A percentile compares a stretch with the other conserved stretches of the same genome.
These are phyloP conservation scores for Trametes hirsuta DNA, from an alignment of 1,284 basidiomycete genomes.

Conservation along the genomic window DNA sequence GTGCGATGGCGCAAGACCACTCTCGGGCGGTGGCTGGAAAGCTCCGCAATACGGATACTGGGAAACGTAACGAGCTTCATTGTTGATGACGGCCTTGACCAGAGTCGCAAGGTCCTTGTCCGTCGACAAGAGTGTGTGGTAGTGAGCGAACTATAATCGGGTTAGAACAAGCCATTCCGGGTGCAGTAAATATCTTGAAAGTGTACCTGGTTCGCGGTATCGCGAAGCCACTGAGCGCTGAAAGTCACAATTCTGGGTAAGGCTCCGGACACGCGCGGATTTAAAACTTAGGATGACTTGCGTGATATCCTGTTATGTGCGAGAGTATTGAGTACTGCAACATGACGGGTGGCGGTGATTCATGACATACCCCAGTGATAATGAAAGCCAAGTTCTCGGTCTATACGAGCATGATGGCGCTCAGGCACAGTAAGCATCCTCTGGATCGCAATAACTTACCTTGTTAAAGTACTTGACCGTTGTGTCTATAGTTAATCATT, in stretches of 20 bases:
- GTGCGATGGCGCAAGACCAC: slow-evolving; percentile 59
- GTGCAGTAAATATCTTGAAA: slow-evolving; percentile 25
- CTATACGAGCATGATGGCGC: slow-evolving; percentile 31
- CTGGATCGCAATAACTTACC: slow-evolving; percentile 37
- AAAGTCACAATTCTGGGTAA: background rate
- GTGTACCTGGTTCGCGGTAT: slow-evolving; percentile 70
- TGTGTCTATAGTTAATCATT: slow-evolving; percentile 50
- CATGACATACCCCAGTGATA: slow-evolving; percentile 63
- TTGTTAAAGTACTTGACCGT: slow-evolving; percentile 73
- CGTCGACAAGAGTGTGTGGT: slow-evolving; percentile 56
- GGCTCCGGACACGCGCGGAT: background rate
- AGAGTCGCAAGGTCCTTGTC: slow-evolving; percentile 64
- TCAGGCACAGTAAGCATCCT: background rate
- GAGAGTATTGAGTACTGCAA: too few relatives aligned
- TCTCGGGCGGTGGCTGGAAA: slow-evolving; percentile 78
- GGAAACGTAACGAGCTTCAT: slow-evolving; percentile 74
- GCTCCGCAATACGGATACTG: slow-evolving; percentile 76
- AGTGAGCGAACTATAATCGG: slow-evolving; percentile 61
- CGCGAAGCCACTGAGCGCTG: slow-evolving; percentile 73
- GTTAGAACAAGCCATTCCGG: background rate
- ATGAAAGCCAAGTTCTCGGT: slow-evolving; percentile 74
- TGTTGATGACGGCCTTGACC: slow-evolving; percentile 77
- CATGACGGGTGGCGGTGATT: background rate
- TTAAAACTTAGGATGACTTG: slow-evolving; percentile 28
- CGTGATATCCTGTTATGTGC: slow-evolving; percentile 63